Evolutionary conservation across 805 yeast species (phyloP), one percentile per base, ranked within the genome.

Genomic region (Helenozyma baotianmanensis): DNA sequence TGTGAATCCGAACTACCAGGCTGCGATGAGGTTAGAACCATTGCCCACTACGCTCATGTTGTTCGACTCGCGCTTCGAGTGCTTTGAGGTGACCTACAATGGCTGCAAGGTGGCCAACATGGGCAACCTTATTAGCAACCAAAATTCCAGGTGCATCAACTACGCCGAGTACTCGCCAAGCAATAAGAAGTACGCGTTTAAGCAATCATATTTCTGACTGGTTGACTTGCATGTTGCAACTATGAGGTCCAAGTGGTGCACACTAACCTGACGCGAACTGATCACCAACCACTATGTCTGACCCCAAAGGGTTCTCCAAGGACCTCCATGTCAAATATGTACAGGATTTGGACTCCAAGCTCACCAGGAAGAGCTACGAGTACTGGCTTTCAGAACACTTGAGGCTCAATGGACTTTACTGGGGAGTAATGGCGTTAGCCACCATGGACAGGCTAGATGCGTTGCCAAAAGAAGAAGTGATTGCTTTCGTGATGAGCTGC

Each of bases 351-450:
- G 68, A 66, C 42, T 58, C 64, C 10, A 50, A 52, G 24, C 25
- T 51, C 17, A 37, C 57, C 9, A 42, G 41, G 65, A 72, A 34
- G 70, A 78, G 53, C 72, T 81, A 52, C 63, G 88, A 82, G 47
- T 89, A 87, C 58, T 87, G 95, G 92, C 58, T 89, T 32, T 76
- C 86, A 9, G 97, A 92, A 50, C 97, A 92, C 55, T 65, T 92
- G 30, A 70, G 97, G 21, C 59, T 92, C 69, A 87, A 85, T 49
- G 98, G 97, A 1, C 70, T 92, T 0, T 92, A 92, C 55, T 92
- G 99, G 99, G 97, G 97, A 0, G 64, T 86, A 3, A 81, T 83
- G 12, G 87, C 96, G 0, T 57, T 89, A 21, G 73, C 74, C 30
- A 58, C 82, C 2, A 53, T 90, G 58, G 67, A 72, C 18, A 64